These are phyloP conservation scores for Isatis tinctoria DNA, from an alignment of 345 rosid genomes.

Conservation along the genomic window DNA sequence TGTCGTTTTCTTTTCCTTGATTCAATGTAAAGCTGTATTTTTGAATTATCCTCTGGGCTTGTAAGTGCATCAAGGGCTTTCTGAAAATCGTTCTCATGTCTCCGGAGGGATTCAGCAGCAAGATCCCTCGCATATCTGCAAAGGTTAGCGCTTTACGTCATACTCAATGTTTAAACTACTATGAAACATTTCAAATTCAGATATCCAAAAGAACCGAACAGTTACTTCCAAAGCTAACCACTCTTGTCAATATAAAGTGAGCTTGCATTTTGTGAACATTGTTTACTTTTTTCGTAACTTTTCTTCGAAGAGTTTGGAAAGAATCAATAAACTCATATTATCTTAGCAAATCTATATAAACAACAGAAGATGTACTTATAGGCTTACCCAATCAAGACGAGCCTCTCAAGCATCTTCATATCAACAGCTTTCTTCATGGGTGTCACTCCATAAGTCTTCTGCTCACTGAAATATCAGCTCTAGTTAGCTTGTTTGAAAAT, in stretches of 20 bases:
- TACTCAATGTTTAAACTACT: background rate
- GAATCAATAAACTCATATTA: background rate
- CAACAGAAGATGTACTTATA: background rate
- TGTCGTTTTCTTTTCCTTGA: conserved; percentile 69
- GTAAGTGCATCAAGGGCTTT: conserved; percentile 89
- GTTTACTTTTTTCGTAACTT: background rate
- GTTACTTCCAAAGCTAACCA: background rate
- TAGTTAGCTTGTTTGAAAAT: background rate
- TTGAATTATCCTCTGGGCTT: conserved; percentile 58
- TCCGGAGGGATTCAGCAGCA: conserved; percentile 86
- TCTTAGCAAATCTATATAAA: background rate
- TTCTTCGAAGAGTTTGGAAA: background rate
- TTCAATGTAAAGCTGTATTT: conserved; percentile 64
- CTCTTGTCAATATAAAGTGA: background rate
- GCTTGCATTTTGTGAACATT: background rate
- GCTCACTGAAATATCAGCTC: conserved; percentile 58
- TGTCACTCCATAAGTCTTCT: conserved; percentile 76
- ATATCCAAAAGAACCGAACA: background rate
- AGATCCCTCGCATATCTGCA: conserved; percentile 81
- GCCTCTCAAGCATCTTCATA: conserved; percentile 54
- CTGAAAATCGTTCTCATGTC: conserved; percentile 78
- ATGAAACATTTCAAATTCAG: background rate
- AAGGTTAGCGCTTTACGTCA: conserved; percentile 6
- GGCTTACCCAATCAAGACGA: conserved; percentile 75
- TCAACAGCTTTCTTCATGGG: conserved; percentile 77